Conservation (phyloP, 345 rosid genomes). For the Gossypioides kirkii region DNA sequence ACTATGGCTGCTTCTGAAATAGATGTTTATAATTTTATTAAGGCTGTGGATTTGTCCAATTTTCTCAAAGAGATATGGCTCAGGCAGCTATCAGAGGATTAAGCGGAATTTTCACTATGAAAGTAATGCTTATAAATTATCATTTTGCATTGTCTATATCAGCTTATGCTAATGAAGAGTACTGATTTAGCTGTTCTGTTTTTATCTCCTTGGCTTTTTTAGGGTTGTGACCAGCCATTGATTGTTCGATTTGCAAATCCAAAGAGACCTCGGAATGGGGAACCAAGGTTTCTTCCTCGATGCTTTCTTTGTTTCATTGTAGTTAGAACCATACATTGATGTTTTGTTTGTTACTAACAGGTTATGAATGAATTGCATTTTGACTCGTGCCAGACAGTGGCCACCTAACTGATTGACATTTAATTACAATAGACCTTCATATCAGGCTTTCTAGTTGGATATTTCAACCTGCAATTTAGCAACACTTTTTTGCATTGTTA, state of each 20-base stretch:
- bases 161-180: constrained; percentile 14
- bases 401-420: not conserved
- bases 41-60: constrained; percentile 85
- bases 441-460: not conserved
- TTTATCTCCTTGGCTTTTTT: constrained; percentile 14
- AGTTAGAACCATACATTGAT: not conserved
- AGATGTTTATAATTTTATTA: constrained; percentile 26
- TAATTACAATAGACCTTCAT: constrained; percentile 1
- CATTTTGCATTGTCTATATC: constrained; percentile 10
- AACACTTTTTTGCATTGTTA: not conserved
- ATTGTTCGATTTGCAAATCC: constrained; percentile 78
- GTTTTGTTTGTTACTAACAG: not conserved
- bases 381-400: not conserved
- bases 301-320: constrained; percentile 6
- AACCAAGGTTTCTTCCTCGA: constrained; percentile 47
- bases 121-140: constrained; percentile 37
- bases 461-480: constrained; percentile 2
- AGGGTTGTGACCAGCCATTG: constrained; percentile 88
- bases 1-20: constrained; percentile 19
- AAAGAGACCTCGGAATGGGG: constrained; percentile 59
- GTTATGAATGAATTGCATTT: not conserved
- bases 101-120: constrained; percentile 66
- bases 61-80: constrained; percentile 71
- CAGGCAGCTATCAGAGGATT: constrained; percentile 73
- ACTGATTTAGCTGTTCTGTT: constrained; percentile 3